phyloP scores from a whole-genome alignment of 2,329 filamentous ascomycete species.

The Plectosphaerella plurivora region DNA sequence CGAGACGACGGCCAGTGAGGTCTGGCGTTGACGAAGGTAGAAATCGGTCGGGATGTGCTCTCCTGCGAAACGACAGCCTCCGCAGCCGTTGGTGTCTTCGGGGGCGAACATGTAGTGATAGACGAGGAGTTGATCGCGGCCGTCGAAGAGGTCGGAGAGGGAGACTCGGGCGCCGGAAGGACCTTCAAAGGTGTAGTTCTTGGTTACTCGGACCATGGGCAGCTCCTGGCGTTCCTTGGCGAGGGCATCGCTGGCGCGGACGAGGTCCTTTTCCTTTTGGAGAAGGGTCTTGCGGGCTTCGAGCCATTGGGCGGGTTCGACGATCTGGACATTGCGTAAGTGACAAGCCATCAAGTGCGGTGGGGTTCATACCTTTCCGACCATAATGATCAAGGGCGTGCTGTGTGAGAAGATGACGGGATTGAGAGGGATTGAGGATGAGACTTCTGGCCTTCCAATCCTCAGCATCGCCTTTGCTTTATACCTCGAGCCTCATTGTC shows the following conservation, averaged over 20 bases:
- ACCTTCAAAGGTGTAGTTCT: conserved; percentile 28
- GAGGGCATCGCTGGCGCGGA: conserved; percentile 21
- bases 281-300: conserved; percentile 26
- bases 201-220: conserved; percentile 32
- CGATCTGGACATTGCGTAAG: conserved; percentile 19
- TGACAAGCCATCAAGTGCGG: not conserved
- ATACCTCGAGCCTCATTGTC: not conserved
- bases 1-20: conserved; percentile 32
- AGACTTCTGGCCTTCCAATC: not conserved
- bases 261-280: conserved; percentile 27
- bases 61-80: conserved; percentile 30
- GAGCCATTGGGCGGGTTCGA: conserved; percentile 27
- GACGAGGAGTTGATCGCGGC: conserved; percentile 30
- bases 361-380: not conserved
- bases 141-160: conserved; percentile 25
- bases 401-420: not conserved
- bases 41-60: conserved; percentile 32
- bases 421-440: not conserved
- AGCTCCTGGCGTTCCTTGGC: conserved; percentile 26
- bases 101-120: conserved; percentile 44
- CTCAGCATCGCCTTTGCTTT: not conserved
- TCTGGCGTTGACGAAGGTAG: conserved; percentile 31
- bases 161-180: conserved; percentile 16
- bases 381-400: not conserved
- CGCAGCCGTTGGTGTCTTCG: conserved; percentile 26